Evolutionary conservation across 1,139 yeast species (phyloP), one percentile per base, ranked within the genome.

Genomic region (Pichia sp.): DNA sequence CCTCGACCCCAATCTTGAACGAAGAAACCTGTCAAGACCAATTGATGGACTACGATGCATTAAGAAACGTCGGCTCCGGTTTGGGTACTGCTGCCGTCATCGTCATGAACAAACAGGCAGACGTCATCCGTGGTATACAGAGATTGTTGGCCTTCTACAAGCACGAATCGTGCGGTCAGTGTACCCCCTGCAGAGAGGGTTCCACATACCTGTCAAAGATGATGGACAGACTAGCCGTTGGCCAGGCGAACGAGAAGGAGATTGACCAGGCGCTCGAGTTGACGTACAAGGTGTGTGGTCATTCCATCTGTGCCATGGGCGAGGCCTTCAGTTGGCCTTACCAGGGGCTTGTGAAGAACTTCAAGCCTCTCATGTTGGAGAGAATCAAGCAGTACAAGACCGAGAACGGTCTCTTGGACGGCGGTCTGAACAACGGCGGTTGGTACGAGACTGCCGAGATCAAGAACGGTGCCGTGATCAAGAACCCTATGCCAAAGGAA

Each of bases 251-350:
- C 57, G 82, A 78, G 63, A 79, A 81, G 59, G 96, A 87, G 71
- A 87, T 87, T 62, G 96, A 87, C 66, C 82, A 81, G 86, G 80
- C 88, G 55, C 78, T 77, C 64, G 96, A 87, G 71, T 79, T 87
- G 60, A 83, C 91, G 57, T 85, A 87, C 73, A 88, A 86, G 68
- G 81, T 87, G 61, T 95, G 87, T 71, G 95, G 95, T 50, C 96
- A 87, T 72, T 87, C 95, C 52, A 87, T 87, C 64, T 87, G 96
- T 74, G 96, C 95, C 28, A 76, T 87, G 63, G 96, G 96, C 57
- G 96, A 87, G 69, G 96, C 96, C 41, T 90, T 95, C 55, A 91
- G 95, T 45, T 87, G 96, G 96, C 96, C 96, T 48, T 77, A 87
- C 55, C 96, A 87, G 73, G 96, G 96, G 54, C 78, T 87, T 61